Evolutionary conservation across 73 alveolate genomes (phyloP), one percentile per base, ranked within the genome.

Genomic region (Paramecium biaurelia): DNA sequence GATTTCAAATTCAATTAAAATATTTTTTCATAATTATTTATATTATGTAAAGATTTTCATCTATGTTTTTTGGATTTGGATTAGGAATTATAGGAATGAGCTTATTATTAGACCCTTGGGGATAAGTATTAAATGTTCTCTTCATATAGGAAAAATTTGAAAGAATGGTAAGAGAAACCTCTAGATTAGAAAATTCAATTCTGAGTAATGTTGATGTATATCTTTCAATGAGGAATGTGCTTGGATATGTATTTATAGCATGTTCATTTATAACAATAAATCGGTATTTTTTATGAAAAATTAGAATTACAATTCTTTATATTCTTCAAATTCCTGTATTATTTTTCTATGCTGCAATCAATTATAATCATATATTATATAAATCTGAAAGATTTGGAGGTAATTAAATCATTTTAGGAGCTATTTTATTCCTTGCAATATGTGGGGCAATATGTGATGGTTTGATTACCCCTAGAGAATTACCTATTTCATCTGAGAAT

Each of bases 301-400:
- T 28, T 42, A 79, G 90, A 79, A 43, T 79, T 24, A 53, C 49
- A 9, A 23, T 79, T 38, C 74, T 79, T 4, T 79, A 79, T 79
- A n/a, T 79, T 20, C 56, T 79, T 18, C 14, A 24, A 23, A 79
- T 79, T 43, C 90, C 90, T 23, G 30, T 15, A 6, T 79, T 43
- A 63, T 32, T 63, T 63, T 11, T 63, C 12, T 63, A 63, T 24
- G 84, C 84, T 26, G 84, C 84, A 26, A 63, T 63, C 2, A 63
- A 63, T 63, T 63, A 63, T 32, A 63, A 63, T 12, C 84, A 63
- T 32, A 63, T 63, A 11, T 26, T 79, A 12, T 79, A 79, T 45
- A 79, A 79, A 42, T 79, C 90, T 14, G 90, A 79, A 24, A 79
- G 90, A 79, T 45, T 79, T 79, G 90, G 90, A 23, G 74, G 74